Evolutionary conservation across 2,329 filamentous ascomycete genomes (phyloP).

Genomic region (Botrytis pseudocinerea): DNA sequence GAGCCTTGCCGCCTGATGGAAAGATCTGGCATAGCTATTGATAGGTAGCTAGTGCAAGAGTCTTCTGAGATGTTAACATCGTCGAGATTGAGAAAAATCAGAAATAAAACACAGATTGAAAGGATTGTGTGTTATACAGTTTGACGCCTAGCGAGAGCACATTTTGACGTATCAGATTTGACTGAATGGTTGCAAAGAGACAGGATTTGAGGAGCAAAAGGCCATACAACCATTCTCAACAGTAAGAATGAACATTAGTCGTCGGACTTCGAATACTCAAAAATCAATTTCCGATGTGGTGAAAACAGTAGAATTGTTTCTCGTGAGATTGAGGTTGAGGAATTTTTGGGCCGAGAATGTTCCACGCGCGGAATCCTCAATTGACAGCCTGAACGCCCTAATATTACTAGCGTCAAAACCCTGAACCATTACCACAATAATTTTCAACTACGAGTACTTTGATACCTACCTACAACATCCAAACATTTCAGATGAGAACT

Average conservation of each 20-base stretch:
- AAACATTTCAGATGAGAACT: background rate
- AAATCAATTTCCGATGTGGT: background rate
- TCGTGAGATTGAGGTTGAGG: background rate
- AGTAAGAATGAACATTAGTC: background rate
- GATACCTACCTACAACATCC: no score
- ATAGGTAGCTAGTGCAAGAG: background rate
- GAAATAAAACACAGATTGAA: background rate
- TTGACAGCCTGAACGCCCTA: background rate
- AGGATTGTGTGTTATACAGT: background rate
- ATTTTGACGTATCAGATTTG: background rate
- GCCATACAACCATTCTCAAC: background rate
- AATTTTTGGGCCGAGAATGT: background rate
- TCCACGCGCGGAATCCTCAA: background rate
- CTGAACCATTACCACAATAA: background rate
- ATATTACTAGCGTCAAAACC: background rate
- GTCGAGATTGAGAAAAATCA: background rate
- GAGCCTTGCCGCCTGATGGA: background rate
- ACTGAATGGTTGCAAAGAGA: background rate
- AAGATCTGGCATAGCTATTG: background rate
- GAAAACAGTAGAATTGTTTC: background rate
- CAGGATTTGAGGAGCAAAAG: background rate
- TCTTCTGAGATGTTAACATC: background rate
- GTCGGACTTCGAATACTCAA: background rate
- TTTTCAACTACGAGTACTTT: background rate
- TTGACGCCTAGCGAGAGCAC: no score